These are phyloP conservation scores for Geotrichum citri-aurantii DNA, from an alignment of 1,139 yeast species.

Conservation along the genomic window DNA sequence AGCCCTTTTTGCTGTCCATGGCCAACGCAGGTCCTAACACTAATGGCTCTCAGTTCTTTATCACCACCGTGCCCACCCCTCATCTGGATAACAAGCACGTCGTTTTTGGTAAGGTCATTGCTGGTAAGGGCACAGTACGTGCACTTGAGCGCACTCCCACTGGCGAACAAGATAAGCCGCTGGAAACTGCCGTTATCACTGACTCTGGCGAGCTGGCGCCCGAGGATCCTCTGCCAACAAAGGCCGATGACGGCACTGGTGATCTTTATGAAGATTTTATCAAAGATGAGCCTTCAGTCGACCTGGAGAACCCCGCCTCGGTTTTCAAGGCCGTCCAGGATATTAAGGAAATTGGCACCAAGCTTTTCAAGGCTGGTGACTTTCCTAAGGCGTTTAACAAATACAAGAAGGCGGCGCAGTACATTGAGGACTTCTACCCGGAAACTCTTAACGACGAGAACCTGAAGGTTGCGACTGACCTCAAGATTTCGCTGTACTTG, in stretches of 20 bases:
- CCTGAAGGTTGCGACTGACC: conserved; percentile 38
- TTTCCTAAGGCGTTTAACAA: conserved; percentile 50
- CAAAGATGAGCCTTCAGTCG: conserved; percentile 66
- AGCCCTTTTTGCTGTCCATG: conserved; percentile 88
- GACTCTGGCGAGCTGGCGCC: conserved; percentile 73
- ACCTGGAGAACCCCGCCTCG: conserved; percentile 51
- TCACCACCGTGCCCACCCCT: conserved; percentile 75
- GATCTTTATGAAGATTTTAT: conserved; percentile 75
- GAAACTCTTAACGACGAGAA: conserved; percentile 42
- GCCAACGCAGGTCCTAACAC: conserved; percentile 95
- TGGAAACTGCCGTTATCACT: conserved; percentile 58
- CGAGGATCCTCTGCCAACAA: conserved; percentile 41
- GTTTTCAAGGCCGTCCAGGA: conserved; percentile 60
- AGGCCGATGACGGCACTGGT: conserved; percentile 70
- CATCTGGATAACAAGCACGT: conserved; percentile 93
- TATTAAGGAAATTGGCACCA: conserved; percentile 78
- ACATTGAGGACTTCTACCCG: conserved; percentile 69
- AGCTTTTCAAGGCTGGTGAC: conserved; percentile 52
- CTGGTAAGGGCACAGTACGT: conserved; percentile 78
- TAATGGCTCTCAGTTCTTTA: conserved; percentile 92
- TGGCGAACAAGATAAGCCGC: conserved; percentile 52
- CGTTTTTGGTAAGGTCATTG: conserved; percentile 83
- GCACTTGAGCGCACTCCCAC: conserved; percentile 67
- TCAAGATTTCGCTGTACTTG: conserved; percentile 59
- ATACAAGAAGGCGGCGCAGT: conserved; percentile 64